Evolutionary conservation across 2,329 filamentous ascomycete species (phyloP).

Genomic region (Colletotrichum somersetense): DNA sequence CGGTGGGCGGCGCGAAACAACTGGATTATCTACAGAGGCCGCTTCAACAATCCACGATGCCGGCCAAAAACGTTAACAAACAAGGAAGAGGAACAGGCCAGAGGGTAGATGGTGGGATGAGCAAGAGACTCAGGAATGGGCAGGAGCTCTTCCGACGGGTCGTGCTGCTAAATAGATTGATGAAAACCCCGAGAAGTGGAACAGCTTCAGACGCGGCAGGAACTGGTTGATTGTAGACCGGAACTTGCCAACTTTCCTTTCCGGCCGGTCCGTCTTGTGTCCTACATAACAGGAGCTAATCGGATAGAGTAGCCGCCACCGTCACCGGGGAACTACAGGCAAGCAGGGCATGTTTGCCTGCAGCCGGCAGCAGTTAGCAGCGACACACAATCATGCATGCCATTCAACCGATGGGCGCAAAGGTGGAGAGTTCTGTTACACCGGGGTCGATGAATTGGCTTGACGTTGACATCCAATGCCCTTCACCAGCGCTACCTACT

Average conservation of each 20-base stretch:
- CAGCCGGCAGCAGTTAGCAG: conserved; percentile 17
- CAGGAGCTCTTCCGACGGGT: conserved; percentile 3
- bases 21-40: conserved; percentile 15
- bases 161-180: conserved; percentile 33
- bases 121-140: not conserved
- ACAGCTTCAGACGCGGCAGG: conserved; percentile 25
- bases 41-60: not conserved
- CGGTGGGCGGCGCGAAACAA: not conserved
- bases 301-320: not conserved
- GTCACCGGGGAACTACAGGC: conserved; percentile 10
- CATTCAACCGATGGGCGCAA: conserved; percentile 2
- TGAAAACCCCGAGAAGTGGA: conserved; percentile 28
- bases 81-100: conserved; percentile 10
- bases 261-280: not conserved
- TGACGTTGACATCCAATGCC: conserved; percentile 17
- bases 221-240: not conserved
- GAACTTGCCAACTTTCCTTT: not conserved
- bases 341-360: conserved; percentile 20
- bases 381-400: not conserved
- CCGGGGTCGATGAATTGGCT: not conserved
- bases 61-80: conserved; percentile 7
- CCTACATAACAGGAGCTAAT: conserved; percentile 2
- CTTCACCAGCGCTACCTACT: conserved; percentile 7
- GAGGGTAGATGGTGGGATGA: conserved; percentile 4
- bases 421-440: conserved; percentile 4